Evolutionary conservation across 352 stramenopile species (phyloP), one percentile per base, ranked within the genome.

Genomic region (Halophytophthora batemanensis): DNA sequence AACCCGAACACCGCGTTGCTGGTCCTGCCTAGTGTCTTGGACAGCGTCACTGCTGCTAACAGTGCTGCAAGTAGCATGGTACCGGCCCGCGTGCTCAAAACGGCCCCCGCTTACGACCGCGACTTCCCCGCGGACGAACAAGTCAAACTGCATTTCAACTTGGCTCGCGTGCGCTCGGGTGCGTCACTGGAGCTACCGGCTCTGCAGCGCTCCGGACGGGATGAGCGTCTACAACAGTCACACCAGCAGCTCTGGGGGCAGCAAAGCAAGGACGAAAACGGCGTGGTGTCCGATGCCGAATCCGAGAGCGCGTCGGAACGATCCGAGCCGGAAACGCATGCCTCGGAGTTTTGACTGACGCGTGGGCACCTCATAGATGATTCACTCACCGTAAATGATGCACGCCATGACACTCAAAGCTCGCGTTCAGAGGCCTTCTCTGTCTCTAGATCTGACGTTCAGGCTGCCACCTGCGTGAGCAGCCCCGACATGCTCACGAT

Each of bases 401-500:
- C 36, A 25, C 36, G 25, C 25, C 25, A 31, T 31, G 25, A 31
- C 25, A 31, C 6, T 12, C 10, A 4, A 36, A 46, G n/a, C 15
- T 23, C 6, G 40, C n/a, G 8, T 45, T n/a, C 60, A 59, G 57
- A 53, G 39, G 58, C 42, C 31, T 43, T 18, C 36, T 29, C 53
- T 56, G 35, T 34, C 40, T 59, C 46, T 33, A 2, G 13, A 12
- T 45, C 53, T 2, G 42, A 14, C 18, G 40, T 35, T 38, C 33
- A 64, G 17, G 36, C 50, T 25, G 25, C 35, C 35, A 40, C 21
- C 2, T 31, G 44, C 2, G 41, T 19, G 28, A 91, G 45, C 40
- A 92, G 36, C 2, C 70, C 83, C 4, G 77, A 83, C 56, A 86
- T 77, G 25, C 53, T 76, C 6, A 88, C 53, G 46, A 90, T 77